phyloP scores from a whole-genome alignment of 129 eudicot species.

The Mikania micrantha region DNA sequence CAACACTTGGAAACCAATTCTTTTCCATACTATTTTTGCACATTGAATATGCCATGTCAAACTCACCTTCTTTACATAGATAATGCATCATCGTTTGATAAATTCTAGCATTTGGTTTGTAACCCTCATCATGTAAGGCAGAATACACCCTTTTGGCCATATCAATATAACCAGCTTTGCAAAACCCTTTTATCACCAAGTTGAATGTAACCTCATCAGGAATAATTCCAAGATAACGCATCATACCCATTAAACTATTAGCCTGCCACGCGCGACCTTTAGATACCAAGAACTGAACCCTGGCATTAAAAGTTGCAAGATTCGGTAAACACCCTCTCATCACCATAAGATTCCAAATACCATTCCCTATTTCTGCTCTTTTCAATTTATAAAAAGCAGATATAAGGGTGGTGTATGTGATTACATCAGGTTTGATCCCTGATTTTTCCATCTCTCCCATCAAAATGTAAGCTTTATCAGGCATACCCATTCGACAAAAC shows the following conservation, averaged over 20 bases:
- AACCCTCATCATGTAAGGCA: conserved; percentile 54
- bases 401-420: conserved; percentile 68
- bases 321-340: conserved; percentile 68
- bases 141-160: conserved; percentile 83
- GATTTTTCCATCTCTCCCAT: conserved; percentile 60
- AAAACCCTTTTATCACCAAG: conserved; percentile 84
- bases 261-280: conserved; percentile 78
- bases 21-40: conserved; percentile 67
- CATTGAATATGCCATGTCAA: conserved; percentile 64
- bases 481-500: conserved; percentile 53
- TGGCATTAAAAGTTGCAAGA: conserved; percentile 73
- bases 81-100: conserved; percentile 92
- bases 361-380: conserved; percentile 57
- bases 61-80: conserved; percentile 57
- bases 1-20: conserved; percentile 58
- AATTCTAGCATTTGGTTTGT: conserved; percentile 66
- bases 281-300: conserved; percentile 76
- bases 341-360: conserved; percentile 85
- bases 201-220: conserved; percentile 83
- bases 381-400: conserved; percentile 54
- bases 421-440: conserved; percentile 65
- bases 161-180: conserved; percentile 48
- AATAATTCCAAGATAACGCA: conserved; percentile 38
- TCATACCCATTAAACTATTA: conserved; percentile 60
- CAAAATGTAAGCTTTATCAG: conserved; percentile 53